Evolutionary conservation across 306 rosid species (phyloP), one percentile per base, ranked within the genome.

Genomic region (Glycine latifolia): DNA sequence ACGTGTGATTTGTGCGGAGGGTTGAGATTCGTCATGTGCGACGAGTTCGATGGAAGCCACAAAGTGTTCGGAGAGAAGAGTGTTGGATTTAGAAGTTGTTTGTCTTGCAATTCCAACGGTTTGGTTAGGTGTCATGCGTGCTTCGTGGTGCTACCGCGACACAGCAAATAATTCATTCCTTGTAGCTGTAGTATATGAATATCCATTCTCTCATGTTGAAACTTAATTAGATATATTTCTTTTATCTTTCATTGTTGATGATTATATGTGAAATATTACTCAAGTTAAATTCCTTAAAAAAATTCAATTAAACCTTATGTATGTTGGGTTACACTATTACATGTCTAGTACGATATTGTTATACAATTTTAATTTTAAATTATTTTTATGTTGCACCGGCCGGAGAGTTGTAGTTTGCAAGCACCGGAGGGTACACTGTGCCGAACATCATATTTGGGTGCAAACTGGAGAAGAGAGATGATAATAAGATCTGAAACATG

Each of bases 41-140:
- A 86, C 3, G 83, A 77, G 26, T 93, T 98, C 17, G 77, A 89
- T 67, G 99, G 98, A 33, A 95, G 99, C 84, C 97, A 88, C 50
- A 95, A 90, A 82, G 85, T 93, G 10, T 90, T 83, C 20, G 17
- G 6, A 1, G 89, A 83, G 52, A 87, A 90, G 77, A 63, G 17
- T 37, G 73, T 55, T 2, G 97, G 94, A 14, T 89, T 89, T 69
- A 88, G 75, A 8, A 81, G 73, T 44, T 95, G 98, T 60, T 15
- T 59, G 0, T 78, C 56, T 1, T 93, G 99, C 83, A 93, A 89
- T 37, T 76, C 74, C 17, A 90, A 93, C 79, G 99, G 98, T 33
- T 69, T 93, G 80, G 79, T 90, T 37, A 83, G 88, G 70, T 95
- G 99, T 58, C 88, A 91, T 70, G 79, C 87, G 0, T 93, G 99